phyloP scores from a whole-genome alignment of 371 early-diverging fungal species.

The Mortierella sp. region DNA sequence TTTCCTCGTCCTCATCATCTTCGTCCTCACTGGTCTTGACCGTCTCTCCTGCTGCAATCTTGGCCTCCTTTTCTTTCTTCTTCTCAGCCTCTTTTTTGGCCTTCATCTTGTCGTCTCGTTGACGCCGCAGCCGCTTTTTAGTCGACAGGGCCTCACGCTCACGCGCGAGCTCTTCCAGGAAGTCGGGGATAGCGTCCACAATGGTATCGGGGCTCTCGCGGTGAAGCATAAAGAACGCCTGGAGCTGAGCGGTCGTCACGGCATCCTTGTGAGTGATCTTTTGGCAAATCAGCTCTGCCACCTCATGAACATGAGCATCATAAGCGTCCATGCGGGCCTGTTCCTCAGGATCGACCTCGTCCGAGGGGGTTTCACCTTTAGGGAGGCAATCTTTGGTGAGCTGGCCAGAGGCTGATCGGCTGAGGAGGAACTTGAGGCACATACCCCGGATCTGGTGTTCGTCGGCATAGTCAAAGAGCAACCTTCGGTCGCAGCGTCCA shows the following conservation, averaged over 20 bases:
- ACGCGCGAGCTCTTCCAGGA: conserved; percentile 27
- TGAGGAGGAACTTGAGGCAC: conserved; percentile 62
- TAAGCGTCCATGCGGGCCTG: conserved; percentile 32
- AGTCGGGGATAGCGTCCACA: conserved; percentile 32
- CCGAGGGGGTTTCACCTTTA: background rate
- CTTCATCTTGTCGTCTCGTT: conserved; percentile 30
- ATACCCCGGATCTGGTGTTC: conserved; percentile 46
- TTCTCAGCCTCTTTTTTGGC: conserved; percentile 29
- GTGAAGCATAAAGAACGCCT: conserved; percentile 55
- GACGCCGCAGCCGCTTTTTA: conserved; percentile 39
- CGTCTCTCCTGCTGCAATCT: conserved; percentile 40
- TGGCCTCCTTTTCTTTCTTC: conserved; percentile 50
- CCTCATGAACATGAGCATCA: conserved; percentile 35
- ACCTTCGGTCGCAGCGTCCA: conserved; percentile 87
- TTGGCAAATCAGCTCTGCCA: conserved; percentile 37
- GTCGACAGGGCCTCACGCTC: conserved; percentile 27
- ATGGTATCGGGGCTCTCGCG: conserved; percentile 47
- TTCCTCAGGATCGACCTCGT: conserved; percentile 24
- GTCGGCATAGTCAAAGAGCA: conserved; percentile 59
- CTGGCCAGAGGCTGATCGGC: conserved; percentile 31
- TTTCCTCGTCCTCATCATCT: conserved; percentile 1
- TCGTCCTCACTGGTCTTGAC: conserved; percentile 19
- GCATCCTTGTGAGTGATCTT: conserved; percentile 49
- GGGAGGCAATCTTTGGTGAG: conserved; percentile 18
- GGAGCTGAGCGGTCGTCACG: conserved; percentile 64